These are phyloP conservation scores for Sphenostylis stenocarpa DNA, from an alignment of 306 rosid genomes.

Conservation along the genomic window DNA sequence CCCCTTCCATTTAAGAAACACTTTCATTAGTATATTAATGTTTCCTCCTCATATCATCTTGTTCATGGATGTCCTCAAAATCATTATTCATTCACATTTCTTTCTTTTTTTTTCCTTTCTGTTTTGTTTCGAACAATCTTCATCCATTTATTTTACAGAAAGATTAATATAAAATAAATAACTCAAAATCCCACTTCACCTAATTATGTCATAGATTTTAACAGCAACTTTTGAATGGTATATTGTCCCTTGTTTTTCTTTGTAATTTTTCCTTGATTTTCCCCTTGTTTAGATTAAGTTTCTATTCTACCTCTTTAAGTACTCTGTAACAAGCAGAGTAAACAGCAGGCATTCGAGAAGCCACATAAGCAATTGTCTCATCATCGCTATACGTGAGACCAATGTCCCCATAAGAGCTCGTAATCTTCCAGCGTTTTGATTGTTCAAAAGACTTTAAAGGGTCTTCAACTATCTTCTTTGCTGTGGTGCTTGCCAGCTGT, in stretches of 20 bases:
- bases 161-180: background rate
- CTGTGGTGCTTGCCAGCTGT: conserved; percentile 57
- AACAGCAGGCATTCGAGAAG: conserved; percentile 95
- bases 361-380: conserved; percentile 85
- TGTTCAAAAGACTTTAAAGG: conserved; percentile 66
- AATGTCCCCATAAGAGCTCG: conserved; percentile 83
- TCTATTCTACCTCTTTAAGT: conserved; percentile 68
- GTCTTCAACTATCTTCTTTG: conserved; percentile 79
- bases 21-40: background rate
- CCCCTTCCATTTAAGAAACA: conserved; percentile 11
- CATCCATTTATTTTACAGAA: conserved; percentile 5
- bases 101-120: background rate
- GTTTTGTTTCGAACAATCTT: background rate
- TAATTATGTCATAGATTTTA: conserved; percentile 12
- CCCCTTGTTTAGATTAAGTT: background rate
- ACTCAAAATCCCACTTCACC: background rate
- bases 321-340: conserved; percentile 91
- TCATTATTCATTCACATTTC: background rate
- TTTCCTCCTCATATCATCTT: background rate
- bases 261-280: background rate
- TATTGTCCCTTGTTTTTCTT: background rate
- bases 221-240: conserved; percentile 5
- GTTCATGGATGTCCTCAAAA: conserved; percentile 4
- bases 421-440: conserved; percentile 91
- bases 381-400: conserved; percentile 73